phyloP scores from a whole-genome alignment of 805 yeast genomes.

The Huiozyma naganishii region DNA sequence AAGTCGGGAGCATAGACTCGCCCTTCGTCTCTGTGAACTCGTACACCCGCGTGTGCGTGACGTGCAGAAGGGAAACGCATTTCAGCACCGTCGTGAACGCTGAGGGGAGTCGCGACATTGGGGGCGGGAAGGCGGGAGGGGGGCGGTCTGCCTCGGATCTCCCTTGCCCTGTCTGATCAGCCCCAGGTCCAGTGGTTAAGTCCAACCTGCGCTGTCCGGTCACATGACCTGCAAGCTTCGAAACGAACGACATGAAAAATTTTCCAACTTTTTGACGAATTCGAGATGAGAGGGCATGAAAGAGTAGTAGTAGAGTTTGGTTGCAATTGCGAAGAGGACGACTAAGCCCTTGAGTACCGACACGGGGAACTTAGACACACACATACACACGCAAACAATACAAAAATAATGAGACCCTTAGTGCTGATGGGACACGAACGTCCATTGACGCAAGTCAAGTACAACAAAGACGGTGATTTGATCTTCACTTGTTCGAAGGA shows the following conservation, averaged over 20 bases:
- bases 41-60: slow-evolving; percentile 53
- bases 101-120: not conserved
- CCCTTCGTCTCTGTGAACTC: slow-evolving; percentile 81
- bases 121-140: not conserved
- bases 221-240: not conserved
- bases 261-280: too few relatives aligned
- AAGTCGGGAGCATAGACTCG: slow-evolving; percentile 91
- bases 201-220: not conserved
- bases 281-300: too few relatives aligned
- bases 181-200: not conserved
- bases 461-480: slow-evolving; percentile 90
- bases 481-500: slow-evolving; percentile 90
- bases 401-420: slow-evolving; percentile 47
- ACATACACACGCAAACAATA: not conserved
- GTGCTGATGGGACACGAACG: slow-evolving; percentile 92
- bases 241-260: too few relatives aligned
- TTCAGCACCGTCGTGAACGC: not conserved
- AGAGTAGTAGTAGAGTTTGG: too few relatives aligned
- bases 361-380: not conserved
- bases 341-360: too few relatives aligned
- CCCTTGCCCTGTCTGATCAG: not conserved
- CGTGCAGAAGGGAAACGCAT: slow-evolving; percentile 35
- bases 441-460: slow-evolving; percentile 91
- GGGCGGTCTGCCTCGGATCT: not conserved
- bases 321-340: too few relatives aligned